Evolutionary conservation across 2,329 filamentous ascomycete genomes (phyloP), one percentile per base, ranked within the genome.

Genomic region (Cladosporium sp.): DNA sequence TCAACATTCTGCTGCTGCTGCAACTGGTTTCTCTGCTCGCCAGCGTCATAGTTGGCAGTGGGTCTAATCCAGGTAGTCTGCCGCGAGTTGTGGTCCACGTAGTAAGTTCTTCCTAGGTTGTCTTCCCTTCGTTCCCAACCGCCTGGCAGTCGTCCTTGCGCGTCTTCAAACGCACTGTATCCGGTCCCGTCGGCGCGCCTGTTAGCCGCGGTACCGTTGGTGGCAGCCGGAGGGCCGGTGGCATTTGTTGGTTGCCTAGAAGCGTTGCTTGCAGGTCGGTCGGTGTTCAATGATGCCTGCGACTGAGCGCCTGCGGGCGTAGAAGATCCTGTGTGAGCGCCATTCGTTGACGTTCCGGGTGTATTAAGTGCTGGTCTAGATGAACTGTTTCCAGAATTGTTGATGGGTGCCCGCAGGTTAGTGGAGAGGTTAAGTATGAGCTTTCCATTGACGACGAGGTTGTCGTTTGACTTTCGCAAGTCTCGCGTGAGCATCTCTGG

Each of bases 91-190:
- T 97, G 93, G 66, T 98, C 93, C 49, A 98, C 93, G 68, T 97
- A 98, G 68, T 98, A 98, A 18, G 92, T 97, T 64, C 93, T 82
- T 49, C 93, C 92, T 41, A 97, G 72, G 62, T 96, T 93, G 68
- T 98, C 93, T 70, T 97, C 92, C 53, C 93, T 83, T 52, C 93
- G 84, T 73, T 98, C 93, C 92, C 93, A 98, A 33, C 93, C 93
- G 46, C 87, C 84, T 33, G 93, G 93, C 51, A 98, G 73, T 61
- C 92, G 85, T 53, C 93, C 93, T 66, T 96, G 91, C n/a, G 85
- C 83, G 72, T 98, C 93, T 72, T 97, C 92, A 60, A 98, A 98
- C 0, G 92, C 91, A 64, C 90, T 96, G 66, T 95, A 83, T 49
- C 72, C 72, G n/a, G 63, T 62, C 38, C 77, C 77, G 42, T 70